Evolutionary conservation across 352 stramenopile genomes (phyloP), one percentile per base, ranked within the genome.

Genomic region (Globisporangium rhizosaccharum): DNA sequence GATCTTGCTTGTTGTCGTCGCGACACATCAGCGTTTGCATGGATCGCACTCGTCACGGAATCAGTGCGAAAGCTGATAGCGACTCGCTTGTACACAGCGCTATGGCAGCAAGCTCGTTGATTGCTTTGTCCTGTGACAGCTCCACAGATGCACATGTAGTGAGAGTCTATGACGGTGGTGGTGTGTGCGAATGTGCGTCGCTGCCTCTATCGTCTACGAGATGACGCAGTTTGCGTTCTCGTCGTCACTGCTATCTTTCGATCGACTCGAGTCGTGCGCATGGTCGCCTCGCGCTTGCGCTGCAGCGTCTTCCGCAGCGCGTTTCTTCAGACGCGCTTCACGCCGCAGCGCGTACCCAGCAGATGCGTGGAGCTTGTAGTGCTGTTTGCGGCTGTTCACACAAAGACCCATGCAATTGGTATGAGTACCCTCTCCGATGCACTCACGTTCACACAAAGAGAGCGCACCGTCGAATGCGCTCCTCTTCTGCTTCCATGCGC

Each of bases 271-370:
- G 33, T 39, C 33, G 33, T 39, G 33, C 33, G 33, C 12, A 4
- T 50, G 37, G 63, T 58, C 0, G 57, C 46, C 51, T 70, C 72
- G 15, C 63, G 52, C 50, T 67, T 59, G 28, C 64, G 59, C 47
- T 72, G 68, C 69, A 12, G 78, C 68, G 39, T 87, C 73, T 33
- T 75, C 65, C 6, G 62, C 71, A 1, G 68, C 68, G 23, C 75
- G 67, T 51, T 85, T 81, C 50, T 71, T 71, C 17, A 92, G 18
- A 11, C 85, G 73, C 59, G 68, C 71, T 58, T 92, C 85, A 10
- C 84, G 77, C 17, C 85, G 76, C 51, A 93, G 61, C 36, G 90
- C 90, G 59, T 93, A 94, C 2, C 72, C 85, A 1, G 83, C 70
- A 6, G 71, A 79, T 18, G 70, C 73, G 39, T 72, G 68, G 12